phyloP scores from a whole-genome alignment of 495 filamentous ascomycete species.

The Stereocaulon alpinum region DNA sequence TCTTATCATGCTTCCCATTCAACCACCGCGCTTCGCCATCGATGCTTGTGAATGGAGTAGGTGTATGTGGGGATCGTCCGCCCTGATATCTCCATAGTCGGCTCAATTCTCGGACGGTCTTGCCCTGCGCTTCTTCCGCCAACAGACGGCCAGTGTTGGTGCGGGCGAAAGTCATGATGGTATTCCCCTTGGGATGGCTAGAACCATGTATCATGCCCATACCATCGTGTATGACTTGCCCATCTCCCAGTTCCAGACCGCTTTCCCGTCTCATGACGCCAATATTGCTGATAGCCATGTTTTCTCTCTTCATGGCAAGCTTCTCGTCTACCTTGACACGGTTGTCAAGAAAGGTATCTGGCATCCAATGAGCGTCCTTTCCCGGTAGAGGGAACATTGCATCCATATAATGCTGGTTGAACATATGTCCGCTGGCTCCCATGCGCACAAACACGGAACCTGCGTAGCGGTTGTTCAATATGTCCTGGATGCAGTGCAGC shows the following conservation, averaged over 20 bases:
- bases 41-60: neutral
- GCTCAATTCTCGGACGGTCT: constrained; percentile 53
- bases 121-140: constrained; percentile 18
- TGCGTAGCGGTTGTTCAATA: constrained; percentile 47
- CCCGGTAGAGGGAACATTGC: constrained; percentile 58
- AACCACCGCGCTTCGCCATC: neutral
- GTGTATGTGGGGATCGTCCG: constrained; percentile 28
- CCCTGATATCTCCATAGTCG: constrained; percentile 59
- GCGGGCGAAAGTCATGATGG: constrained; percentile 5
- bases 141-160: constrained; percentile 12
- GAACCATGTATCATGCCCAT: neutral
- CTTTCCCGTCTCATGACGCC: constrained; percentile 11
- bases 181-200: neutral
- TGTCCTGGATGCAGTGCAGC: constrained; percentile 46
- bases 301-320: constrained; percentile 7
- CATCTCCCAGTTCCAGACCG: constrained; percentile 13
- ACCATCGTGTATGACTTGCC: constrained; percentile 8
- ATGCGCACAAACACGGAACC: constrained; percentile 63
- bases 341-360: constrained; percentile 20
- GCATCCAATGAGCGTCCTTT: neutral
- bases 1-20: neutral
- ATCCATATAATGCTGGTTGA: constrained; percentile 74
- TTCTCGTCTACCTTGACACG: constrained; percentile 16
- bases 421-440: constrained; percentile 54
- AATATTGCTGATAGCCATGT: neutral